Base-by-base conservation (phyloP, 108 stramenopile genomes). In the Cyclotella sp. region DNA sequence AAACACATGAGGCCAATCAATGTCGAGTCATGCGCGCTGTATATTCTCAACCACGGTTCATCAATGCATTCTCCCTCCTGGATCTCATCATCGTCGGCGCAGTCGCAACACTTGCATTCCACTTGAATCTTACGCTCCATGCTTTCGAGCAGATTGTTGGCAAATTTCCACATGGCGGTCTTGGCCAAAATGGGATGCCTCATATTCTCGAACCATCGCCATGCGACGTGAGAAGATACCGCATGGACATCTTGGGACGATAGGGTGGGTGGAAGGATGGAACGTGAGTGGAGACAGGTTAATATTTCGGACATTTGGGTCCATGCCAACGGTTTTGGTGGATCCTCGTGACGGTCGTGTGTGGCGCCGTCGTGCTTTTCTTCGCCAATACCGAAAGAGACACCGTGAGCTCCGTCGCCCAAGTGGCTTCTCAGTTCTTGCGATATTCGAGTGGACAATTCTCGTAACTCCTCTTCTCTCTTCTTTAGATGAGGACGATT, bases 1-100 rank as follows among this genome's bases (percentile, higher is more conserved):
- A 89, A 88, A 75, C 90, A 95, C 7, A 95, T 45, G 58, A 91
- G 52, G 11, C 94, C 94, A 72, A 95, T 91, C 73, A 95, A 76
- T 2, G 90, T 89, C 6, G 87, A 88, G 76, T 95, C 94, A 69
- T 95, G 94, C 21, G 83, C 88, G 59, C 88, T 89, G 68, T 88
- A 93, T 19, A 95, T 82, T 55, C 68, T 75, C 12, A 95, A 51
- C 66, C 73, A 69, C 19, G 90, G 86, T 41, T 88, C 90, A 14
- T 81, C 84, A 1, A 61, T 60, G 14, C 75, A 45, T 40, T 43
- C 43, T 29, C 58, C 46, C 16, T 70, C 68, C 46, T 28, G 34
- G 18, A n/a, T 41, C 3, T 70, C 52, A 18, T 73, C 78, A 47
- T 63, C 57, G 1, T 28, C 63, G 18, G 16, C 46, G 11, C 65